Conservation (phyloP, 441 rosid genomes). For the Jatropha multifida region DNA sequence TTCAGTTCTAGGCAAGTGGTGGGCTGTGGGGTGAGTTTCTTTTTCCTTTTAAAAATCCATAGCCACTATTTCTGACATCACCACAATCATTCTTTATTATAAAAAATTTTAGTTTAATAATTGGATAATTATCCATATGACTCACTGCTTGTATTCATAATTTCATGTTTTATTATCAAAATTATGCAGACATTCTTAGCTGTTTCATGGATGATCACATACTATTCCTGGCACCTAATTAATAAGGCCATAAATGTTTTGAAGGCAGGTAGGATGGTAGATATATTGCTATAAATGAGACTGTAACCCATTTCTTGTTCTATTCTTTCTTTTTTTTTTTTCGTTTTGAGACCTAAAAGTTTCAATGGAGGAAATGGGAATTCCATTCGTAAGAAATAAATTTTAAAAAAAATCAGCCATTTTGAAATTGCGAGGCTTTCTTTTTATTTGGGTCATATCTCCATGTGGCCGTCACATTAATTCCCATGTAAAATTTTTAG, state of each 20-base stretch:
- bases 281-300: conserved; percentile 31
- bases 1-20: conserved; percentile 26
- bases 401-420: conserved; percentile 7
- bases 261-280: conserved; percentile 16
- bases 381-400: background rate
- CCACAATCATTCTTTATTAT: background rate
- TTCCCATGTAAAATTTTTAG: background rate
- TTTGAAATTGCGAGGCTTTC: background rate
- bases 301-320: background rate
- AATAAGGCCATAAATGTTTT: conserved; percentile 30
- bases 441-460: conserved; percentile 30
- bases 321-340: background rate
- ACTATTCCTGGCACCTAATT: conserved; percentile 19
- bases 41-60: background rate
- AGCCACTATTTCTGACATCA: conserved; percentile 28
- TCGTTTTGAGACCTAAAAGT: conserved; percentile 22
- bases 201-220: conserved; percentile 16
- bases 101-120: conserved; percentile 19
- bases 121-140: conserved; percentile 18
- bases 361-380: conserved; percentile 20
- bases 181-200: background rate
- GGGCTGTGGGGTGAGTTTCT: background rate
- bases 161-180: background rate
- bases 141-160: background rate
- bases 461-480: conserved; percentile 24